Percentiles rank a stretch among this genome's conserved stretches.
Evolutionary conservation across 2,329 filamentous ascomycete species (phyloP).

Genomic region (Xylariaceae sp.): DNA sequence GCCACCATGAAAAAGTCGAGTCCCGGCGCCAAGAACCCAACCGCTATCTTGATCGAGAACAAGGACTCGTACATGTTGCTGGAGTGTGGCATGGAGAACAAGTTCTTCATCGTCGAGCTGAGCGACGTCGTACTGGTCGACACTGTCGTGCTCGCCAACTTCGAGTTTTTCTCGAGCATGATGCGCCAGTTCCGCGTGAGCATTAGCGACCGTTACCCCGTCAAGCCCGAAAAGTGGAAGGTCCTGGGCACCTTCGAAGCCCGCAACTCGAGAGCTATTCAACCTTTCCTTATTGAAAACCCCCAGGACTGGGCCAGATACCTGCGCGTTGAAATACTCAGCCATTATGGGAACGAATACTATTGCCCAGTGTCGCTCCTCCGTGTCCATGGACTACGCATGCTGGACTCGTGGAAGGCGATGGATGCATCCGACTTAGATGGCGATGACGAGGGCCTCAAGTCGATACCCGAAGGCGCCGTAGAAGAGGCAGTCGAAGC

Average conservation of each 20-base stretch:
- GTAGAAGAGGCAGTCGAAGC: conserved; percentile 27
- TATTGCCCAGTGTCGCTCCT: conserved; percentile 91
- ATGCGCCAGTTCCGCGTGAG: conserved; percentile 85
- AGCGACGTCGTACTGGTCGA: conserved; percentile 84
- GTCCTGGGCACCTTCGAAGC: conserved; percentile 84
- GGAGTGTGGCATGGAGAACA: conserved; percentile 77
- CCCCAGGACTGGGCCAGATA: conserved; percentile 95
- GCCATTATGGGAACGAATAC: conserved; percentile 92
- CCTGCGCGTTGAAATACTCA: conserved; percentile 82
- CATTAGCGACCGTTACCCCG: conserved; percentile 89
- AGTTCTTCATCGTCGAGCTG: conserved; percentile 90
- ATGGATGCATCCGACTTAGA: conserved; percentile 62
- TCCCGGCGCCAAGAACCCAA: conserved; percentile 75
- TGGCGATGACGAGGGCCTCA: conserved; percentile 39
- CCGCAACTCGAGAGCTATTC: conserved; percentile 84
- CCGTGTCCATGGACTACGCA: conserved; percentile 88
- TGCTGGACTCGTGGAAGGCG: conserved; percentile 89
- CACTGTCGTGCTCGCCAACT: conserved; percentile 94
- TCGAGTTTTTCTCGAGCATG: conserved; percentile 98
- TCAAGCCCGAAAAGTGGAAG: conserved; percentile 88
- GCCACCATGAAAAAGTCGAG: conserved; percentile 91
- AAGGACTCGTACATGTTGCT: conserved; percentile 99
- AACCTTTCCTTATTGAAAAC: conserved; percentile 89
- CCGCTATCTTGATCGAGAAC: conserved; percentile 86
- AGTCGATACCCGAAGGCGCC: conserved; percentile 21